A percentile compares a stretch with the other conserved stretches of the same genome.
phyloP scores from a whole-genome alignment of 2,329 filamentous ascomycete species.

The Chrysosporium keratinophilum region DNA sequence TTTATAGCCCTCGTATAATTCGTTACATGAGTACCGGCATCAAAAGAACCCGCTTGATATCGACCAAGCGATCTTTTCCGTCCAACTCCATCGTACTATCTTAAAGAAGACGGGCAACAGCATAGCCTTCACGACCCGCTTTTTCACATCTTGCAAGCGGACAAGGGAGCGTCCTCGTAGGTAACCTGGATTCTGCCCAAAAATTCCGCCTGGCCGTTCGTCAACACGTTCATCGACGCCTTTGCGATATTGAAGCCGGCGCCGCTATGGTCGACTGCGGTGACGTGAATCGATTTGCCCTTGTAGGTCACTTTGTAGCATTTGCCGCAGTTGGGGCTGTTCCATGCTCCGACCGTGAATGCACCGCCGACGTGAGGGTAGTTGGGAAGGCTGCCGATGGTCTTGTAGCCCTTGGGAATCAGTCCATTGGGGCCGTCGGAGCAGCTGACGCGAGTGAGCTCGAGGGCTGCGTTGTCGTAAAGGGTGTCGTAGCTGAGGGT shows the following conservation, averaged over 20 bases:
- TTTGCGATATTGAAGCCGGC: constrained; percentile 41
- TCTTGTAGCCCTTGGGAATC: constrained; percentile 25
- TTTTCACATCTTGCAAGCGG: constrained; percentile 5
- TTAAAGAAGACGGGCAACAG: background rate
- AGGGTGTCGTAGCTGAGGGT: constrained; percentile 60
- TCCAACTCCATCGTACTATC: background rate
- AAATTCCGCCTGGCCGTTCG: constrained; percentile 35
- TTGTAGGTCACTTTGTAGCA: constrained; percentile 44
- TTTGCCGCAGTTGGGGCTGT: constrained; percentile 41
- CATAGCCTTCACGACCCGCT: background rate
- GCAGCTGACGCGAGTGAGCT: constrained; percentile 44
- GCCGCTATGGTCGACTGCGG: constrained; percentile 40
- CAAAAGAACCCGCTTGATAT: background rate
- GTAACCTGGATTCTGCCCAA: constrained; percentile 26
- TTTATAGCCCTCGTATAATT: background rate
- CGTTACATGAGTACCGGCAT: background rate
- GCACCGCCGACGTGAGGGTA: constrained; percentile 44
- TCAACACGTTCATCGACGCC: constrained; percentile 41
- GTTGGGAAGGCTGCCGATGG: constrained; percentile 36
- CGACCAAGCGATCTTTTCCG: background rate
- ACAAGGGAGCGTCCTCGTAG: constrained; percentile 7
- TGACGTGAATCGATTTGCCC: constrained; percentile 37
- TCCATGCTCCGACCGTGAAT: constrained; percentile 40
- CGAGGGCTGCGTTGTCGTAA: constrained; percentile 53
- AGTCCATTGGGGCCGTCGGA: constrained; percentile 31